Percentiles rank a stretch among this genome's conserved stretches.
Evolutionary conservation across 1,284 basidiomycete species (phyloP).

Genomic region (Cutaneotrichosporon spelunceum): DNA sequence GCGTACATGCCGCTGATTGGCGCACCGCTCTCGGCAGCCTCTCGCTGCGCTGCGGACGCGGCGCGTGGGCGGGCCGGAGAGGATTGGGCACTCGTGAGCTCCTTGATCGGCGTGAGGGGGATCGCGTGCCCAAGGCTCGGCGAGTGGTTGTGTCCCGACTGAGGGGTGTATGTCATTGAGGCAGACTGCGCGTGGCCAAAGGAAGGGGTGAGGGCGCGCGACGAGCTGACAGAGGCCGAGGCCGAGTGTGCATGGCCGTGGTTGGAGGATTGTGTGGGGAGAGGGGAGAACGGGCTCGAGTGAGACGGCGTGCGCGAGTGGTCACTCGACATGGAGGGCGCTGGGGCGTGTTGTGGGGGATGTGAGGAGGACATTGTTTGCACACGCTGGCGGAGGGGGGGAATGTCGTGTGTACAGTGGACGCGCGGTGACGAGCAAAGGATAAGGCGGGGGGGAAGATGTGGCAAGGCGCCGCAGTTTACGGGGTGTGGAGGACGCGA

Average conservation of each 20-base stretch:
- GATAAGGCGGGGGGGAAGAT: no score
- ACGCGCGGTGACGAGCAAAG: neutral
- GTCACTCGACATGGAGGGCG: constrained; percentile 2
- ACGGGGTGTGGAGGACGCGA: no score
- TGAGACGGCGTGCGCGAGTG: neutral
- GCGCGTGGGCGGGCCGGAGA: neutral
- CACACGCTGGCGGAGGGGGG: neutral
- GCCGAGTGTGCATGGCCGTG: neutral
- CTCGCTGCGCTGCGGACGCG: neutral
- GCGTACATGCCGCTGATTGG: constrained; percentile 42
- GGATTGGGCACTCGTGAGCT: neutral
- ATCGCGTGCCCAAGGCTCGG: neutral
- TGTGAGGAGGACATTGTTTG: neutral
- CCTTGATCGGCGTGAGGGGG: neutral
- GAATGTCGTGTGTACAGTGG: neutral
- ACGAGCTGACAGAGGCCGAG: neutral
- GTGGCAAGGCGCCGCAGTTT: no score
- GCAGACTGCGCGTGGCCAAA: neutral
- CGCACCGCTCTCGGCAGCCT: constrained; percentile 25
- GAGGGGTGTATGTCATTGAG: neutral
- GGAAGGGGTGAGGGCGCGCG: neutral
- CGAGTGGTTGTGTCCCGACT: neutral
- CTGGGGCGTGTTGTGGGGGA: neutral
- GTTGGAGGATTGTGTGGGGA: neutral
- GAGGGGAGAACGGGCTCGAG: constrained; percentile 3